These are phyloP conservation scores for Lasiodiplodia sp. DNA, from an alignment of 2,329 filamentous ascomycete genomes.

Conservation along the genomic window DNA sequence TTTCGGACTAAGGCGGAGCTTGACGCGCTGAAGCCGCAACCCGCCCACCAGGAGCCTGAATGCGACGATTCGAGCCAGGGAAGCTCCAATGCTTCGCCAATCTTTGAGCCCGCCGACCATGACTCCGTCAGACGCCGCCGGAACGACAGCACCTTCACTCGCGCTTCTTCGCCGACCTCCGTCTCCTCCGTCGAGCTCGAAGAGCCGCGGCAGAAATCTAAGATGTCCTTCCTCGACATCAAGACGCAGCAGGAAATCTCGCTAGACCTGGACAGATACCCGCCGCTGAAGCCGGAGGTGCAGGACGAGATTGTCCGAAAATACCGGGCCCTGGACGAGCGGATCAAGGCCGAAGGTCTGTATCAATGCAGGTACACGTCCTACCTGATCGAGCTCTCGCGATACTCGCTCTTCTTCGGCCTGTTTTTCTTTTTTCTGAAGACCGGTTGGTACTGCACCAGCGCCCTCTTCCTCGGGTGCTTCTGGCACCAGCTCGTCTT, in stretches of 20 bases:
- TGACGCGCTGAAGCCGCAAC: constrained; percentile 1
- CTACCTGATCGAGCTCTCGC: constrained; percentile 76
- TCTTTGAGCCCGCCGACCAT: constrained; percentile 61
- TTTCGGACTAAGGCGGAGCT: constrained; percentile 66
- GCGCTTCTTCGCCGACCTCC: constrained; percentile 66
- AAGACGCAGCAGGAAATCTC: constrained; percentile 77
- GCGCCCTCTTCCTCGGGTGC: constrained; percentile 77
- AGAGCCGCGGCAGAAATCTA: constrained; percentile 41
- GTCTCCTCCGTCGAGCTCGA: constrained; percentile 60
- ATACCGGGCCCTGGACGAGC: constrained; percentile 79
- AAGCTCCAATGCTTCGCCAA: constrained; percentile 64
- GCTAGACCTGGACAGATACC: constrained; percentile 81
- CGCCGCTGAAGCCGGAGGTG: constrained; percentile 73
- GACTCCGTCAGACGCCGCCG: constrained; percentile 46
- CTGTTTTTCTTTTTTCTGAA: constrained; percentile 62
- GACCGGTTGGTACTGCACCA: constrained; percentile 59
- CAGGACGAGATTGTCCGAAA: constrained; percentile 80
- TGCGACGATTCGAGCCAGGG: constrained; percentile 47
- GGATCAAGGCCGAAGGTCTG: constrained; percentile 75
- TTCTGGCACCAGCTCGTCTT: constrained; percentile 97
- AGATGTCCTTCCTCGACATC: constrained; percentile 72
- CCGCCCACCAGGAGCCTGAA: constrained; percentile 34
- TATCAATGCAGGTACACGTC: constrained; percentile 85
- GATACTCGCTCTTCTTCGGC: constrained; percentile 74
- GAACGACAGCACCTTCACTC: constrained; percentile 42